Conservation (phyloP, 2,329 filamentous ascomycete genomes). For the Thermochaetoides dissita region DNA sequence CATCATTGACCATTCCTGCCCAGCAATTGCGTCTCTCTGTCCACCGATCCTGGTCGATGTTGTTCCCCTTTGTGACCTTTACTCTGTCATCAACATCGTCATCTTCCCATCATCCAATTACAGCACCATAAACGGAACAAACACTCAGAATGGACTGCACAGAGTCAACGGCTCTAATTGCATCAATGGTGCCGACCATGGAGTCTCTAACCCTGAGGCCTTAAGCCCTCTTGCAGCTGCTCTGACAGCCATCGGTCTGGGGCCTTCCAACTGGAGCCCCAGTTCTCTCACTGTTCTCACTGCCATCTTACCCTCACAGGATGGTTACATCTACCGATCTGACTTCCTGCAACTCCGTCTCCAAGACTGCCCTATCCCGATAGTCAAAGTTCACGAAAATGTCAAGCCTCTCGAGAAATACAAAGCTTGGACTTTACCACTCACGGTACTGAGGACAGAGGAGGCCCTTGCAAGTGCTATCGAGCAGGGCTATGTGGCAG, state of each 20-base stretch:
- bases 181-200: background rate
- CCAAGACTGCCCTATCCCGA: conserved; percentile 11
- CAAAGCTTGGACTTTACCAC: background rate
- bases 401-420: conserved; percentile 6
- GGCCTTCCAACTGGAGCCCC: conserved; percentile 3
- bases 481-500: conserved; percentile 8
- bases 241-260: conserved; percentile 7
- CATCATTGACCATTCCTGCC: no score
- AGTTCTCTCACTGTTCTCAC: conserved; percentile 11
- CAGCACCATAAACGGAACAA: background rate
- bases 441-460: conserved; percentile 1
- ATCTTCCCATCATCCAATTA: background rate
- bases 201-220: background rate
- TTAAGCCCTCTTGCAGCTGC: conserved; percentile 2
- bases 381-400: conserved; percentile 8
- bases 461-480: conserved; percentile 5
- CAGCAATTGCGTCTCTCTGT: no score
- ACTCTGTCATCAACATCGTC: conserved; percentile 9
- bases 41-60: background rate
- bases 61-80: conserved; percentile 12
- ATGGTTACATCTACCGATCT: conserved; percentile 11
- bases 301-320: conserved; percentile 8
- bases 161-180: background rate
- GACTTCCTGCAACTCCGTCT: conserved; percentile 13
- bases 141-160: background rate